Percentiles rank a stretch among this genome's conserved stretches.
phyloP scores from a whole-genome alignment of 2,329 filamentous ascomycete species.

The Trichophyton rubrum region DNA sequence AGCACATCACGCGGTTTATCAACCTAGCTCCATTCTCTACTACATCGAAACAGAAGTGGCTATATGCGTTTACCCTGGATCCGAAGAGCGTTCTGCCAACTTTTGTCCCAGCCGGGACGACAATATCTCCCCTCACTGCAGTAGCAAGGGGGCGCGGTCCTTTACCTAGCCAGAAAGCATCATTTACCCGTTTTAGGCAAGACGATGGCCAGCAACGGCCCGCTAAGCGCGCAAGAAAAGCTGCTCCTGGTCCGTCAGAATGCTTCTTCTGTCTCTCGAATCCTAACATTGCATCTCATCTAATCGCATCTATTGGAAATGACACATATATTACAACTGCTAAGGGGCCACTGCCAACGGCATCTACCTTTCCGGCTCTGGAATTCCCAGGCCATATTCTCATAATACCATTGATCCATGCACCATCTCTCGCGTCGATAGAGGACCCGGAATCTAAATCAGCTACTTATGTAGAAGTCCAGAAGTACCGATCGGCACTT shows the following conservation, averaged over 20 bases:
- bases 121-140: conserved; percentile 52
- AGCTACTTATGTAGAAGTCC: conserved; percentile 67
- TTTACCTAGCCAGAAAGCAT: conserved; percentile 24
- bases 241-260: conserved; percentile 52
- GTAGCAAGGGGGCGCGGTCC: conserved; percentile 47
- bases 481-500: conserved; percentile 60
- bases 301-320: conserved; percentile 79
- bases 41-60: conserved; percentile 54
- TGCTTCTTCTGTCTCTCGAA: conserved; percentile 97
- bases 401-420: conserved; percentile 77
- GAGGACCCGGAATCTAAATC: conserved; percentile 43
- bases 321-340: conserved; percentile 82
- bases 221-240: conserved; percentile 36
- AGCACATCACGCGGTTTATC: conserved; percentile 71
- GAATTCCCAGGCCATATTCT: conserved; percentile 75
- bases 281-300: conserved; percentile 67
- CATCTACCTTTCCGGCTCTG: conserved; percentile 58
- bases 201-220: conserved; percentile 28
- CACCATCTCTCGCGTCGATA: conserved; percentile 60
- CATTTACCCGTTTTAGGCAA: conserved; percentile 28
- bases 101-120: conserved; percentile 56
- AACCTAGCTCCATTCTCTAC: conserved; percentile 74
- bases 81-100: conserved; percentile 47
- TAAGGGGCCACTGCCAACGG: conserved; percentile 71
- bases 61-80: conserved; percentile 55